Percentiles rank a stretch among this genome's conserved stretches.
Evolutionary conservation across 192 early-diverging fungal genomes (phyloP).

Genomic region (Coemansia sp.): DNA sequence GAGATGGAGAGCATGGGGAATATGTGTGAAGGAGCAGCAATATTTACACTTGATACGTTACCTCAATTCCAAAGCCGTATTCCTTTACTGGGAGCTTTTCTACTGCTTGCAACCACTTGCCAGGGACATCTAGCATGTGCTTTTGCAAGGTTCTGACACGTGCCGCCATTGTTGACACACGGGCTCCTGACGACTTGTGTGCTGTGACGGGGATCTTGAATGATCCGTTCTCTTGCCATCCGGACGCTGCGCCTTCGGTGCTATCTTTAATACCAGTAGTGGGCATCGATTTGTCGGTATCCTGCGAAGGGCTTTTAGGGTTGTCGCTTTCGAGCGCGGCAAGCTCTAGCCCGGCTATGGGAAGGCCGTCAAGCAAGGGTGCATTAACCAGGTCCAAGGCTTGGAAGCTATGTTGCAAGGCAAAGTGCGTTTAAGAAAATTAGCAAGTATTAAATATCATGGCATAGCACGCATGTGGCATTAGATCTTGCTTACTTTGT

Average conservation of each 20-base stretch:
- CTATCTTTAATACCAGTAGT: not conserved
- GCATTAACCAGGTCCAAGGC: conserved; percentile 2
- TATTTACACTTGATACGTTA: conserved; percentile 13
- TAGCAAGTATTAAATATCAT: not conserved
- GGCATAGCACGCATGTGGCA: not conserved
- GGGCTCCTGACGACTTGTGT: conserved; percentile 30
- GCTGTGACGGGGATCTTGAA: conserved; percentile 42
- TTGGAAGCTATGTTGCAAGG: not conserved
- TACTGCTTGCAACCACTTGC: conserved; percentile 48
- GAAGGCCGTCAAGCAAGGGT: conserved; percentile 33
- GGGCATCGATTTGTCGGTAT: not conserved
- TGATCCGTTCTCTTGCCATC: conserved; percentile 10
- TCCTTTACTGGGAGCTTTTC: conserved; percentile 46
- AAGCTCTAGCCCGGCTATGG: conserved; percentile 33
- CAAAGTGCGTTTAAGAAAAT: not conserved
- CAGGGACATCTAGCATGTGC: conserved; percentile 42
- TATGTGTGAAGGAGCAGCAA: not conserved
- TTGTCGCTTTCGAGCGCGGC: conserved; percentile 5
- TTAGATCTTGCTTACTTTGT: conserved; percentile 11
- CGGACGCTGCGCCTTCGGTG: not conserved
- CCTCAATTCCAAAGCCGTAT: conserved; percentile 52
- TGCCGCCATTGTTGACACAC: conserved; percentile 42
- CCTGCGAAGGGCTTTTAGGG: not conserved
- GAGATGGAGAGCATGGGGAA: not conserved
- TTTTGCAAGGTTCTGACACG: conserved; percentile 37